These are phyloP conservation scores for Solanum appendiculatum DNA, from an alignment of 257 asterid species.

Conservation along the genomic window DNA sequence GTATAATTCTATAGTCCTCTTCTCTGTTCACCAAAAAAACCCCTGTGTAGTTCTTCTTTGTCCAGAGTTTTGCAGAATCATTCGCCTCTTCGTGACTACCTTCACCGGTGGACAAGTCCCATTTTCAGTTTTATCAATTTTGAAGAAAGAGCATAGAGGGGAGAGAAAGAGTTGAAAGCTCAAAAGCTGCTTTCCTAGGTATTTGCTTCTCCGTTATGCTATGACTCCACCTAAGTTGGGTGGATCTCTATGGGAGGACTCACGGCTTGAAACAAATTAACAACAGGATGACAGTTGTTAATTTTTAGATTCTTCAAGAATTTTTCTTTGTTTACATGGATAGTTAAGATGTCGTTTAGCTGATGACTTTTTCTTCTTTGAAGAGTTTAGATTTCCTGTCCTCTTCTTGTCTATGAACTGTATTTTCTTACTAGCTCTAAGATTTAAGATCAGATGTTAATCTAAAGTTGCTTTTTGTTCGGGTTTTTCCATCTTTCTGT, in stretches of 20 bases:
- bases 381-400: neutral
- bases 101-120: neutral
- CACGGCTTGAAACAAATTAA: neutral
- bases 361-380: neutral
- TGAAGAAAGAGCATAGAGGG: neutral
- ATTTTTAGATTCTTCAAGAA: too few species aligned
- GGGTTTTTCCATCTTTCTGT: slow-evolving; percentile 2
- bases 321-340: too few species aligned
- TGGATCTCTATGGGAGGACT: neutral
- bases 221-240: neutral
- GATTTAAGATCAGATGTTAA: neutral
- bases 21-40: neutral
- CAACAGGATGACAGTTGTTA: neutral
- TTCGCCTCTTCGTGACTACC: neutral
- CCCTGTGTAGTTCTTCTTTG: neutral
- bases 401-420: neutral
- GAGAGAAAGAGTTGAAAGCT: neutral
- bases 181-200: neutral
- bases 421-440: neutral
- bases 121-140: neutral
- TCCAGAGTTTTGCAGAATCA: neutral
- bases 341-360: too few species aligned
- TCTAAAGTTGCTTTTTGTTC: neutral
- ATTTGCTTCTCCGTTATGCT: neutral
- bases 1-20: neutral